Base-by-base conservation (phyloP, 176 grass and related monocot species). In the Secale cereale region DNA sequence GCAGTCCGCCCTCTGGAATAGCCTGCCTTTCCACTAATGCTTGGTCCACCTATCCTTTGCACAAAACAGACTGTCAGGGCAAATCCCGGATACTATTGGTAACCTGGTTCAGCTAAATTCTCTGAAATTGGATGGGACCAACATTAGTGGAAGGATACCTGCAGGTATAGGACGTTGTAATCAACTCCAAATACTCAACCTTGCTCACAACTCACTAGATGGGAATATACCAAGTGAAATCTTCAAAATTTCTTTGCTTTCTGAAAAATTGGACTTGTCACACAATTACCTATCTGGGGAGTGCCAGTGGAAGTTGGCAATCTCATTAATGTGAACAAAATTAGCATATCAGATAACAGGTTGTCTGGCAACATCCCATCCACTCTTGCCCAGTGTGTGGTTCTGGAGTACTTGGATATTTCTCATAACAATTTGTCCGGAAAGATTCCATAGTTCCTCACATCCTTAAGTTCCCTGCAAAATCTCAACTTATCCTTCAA, bases 401-500 rank as follows among this genome's bases (percentile, higher is more conserved):
- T 74, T 25, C 83, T 90, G 19, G 78, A 93, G 73, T 75, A 22
- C 19, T 65, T 93, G 30, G 91, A 93, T 87, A 60, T 93, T 43
- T 90, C 88, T 17, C n/a, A 8, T 9, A 93, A 93, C 32, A 83
- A 76, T 3, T 61, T 93, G 14, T 90, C 77, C 17, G 91, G 85
- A 41, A 10, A 54, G 40, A 69, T 93, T 20, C 85, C 91, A 23
- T 56, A 77, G 10, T 90, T 90, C 23, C 35, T 93, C 8, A 36
- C 59, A 83, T 8, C 48, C 7, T 80, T 88, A 3, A 36, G 10
- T 46, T 32, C 10, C 78, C 45, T 94, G 31, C 5, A 86, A 17
- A 8, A 63, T 63, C 78, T 94, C 3, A 90, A 91, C 23, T 65
- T 91, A 11, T 91, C 91, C 12, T 94, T 88, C 86, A 94, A 94